Evolutionary conservation across 2,329 filamentous ascomycete genomes (phyloP), one percentile per base, ranked within the genome.

Genomic region (Zopfia rhizophila): DNA sequence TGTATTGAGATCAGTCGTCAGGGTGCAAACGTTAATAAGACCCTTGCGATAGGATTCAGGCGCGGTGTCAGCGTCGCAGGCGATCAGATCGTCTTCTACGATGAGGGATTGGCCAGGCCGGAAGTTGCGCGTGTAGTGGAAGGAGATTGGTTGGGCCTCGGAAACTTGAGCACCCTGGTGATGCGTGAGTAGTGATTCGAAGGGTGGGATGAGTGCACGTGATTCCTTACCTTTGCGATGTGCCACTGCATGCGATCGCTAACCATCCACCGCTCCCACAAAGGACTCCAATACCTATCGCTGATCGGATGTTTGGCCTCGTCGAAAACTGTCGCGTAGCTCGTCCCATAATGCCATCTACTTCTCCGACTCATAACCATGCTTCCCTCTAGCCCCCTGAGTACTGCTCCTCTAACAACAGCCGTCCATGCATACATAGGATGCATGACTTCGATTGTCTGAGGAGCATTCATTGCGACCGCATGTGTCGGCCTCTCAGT

Each of bases 41-140:
- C 64, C 68, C 44, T 75, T 73, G n/a, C 64, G 62, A 57, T 69
- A 75, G 1, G 75, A 72, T 18, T 76, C 78, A 0, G 85, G 88
- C 5, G 85, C 86, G 39, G 79, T 78, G 52, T 91, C 88, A 3
- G 82, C 80, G 45, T 89, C 87, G 59, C 86, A 90, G 3, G 87
- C 88, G 49, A 92, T 90, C 25, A 93, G 75, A 60, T 93, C 89
- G 69, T 93, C 89, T 38, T 89, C 89, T 5, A 93, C 89, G 3
- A 90, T 72, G 5, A 91, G 80, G 0, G 86, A 89, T 70, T 92
- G 89, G 0, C 87, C 86, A 0, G 88, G 88, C 1, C 88, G 83
- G 74, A 93, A 93, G 70, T 92, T 93, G 51, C 89, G 86, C 3
- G 89, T 92, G 73, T 92, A 93, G 75, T 92, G 89, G 72, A 93